Conservation (phyloP, 2,329 filamentous ascomycete genomes). For the Trichothecium sympodiale region DNA sequence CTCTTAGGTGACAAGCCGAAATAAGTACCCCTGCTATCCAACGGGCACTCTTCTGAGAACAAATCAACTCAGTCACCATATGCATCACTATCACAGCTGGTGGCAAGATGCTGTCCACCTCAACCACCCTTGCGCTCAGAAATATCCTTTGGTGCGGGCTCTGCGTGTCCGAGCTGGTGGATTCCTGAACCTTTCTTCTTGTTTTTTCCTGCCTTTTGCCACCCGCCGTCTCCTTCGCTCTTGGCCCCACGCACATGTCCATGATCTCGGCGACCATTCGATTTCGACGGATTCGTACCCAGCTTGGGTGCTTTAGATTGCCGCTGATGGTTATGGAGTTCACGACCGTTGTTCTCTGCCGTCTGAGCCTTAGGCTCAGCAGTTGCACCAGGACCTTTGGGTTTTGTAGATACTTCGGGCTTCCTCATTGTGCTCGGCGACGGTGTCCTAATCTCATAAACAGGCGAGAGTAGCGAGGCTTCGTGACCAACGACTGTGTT, state of each 20-base stretch:
- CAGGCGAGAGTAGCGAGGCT: conserved; percentile 53
- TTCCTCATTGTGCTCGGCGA: conserved; percentile 53
- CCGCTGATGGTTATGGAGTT: conserved; percentile 16
- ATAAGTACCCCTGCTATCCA: too few species aligned
- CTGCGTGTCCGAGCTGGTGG: conserved; percentile 26
- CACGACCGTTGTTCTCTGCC: conserved; percentile 5
- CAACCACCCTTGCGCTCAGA: conserved; percentile 54
- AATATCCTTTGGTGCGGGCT: conserved; percentile 46
- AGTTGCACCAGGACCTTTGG: conserved; percentile 8
- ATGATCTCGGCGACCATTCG: conserved; percentile 34
- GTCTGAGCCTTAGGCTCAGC: too few species aligned
- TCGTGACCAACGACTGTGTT: conserved; percentile 25
- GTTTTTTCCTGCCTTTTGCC: conserved; percentile 48
- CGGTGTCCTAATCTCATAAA: conserved; percentile 62
- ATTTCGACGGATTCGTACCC: conserved; percentile 3
- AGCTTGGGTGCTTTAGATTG: background rate
- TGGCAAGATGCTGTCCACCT: conserved; percentile 9
- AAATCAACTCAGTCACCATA: background rate
- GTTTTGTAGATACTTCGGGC: conserved; percentile 27
- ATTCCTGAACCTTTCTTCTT: conserved; percentile 32
- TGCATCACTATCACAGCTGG: background rate
- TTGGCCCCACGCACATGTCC: conserved; percentile 43
- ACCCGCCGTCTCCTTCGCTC: conserved; percentile 42
- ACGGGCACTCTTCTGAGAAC: too few species aligned
- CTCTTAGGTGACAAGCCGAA: too few species aligned